phyloP scores from a whole-genome alignment of 306 rosid species.

The Datisca glomerata region DNA sequence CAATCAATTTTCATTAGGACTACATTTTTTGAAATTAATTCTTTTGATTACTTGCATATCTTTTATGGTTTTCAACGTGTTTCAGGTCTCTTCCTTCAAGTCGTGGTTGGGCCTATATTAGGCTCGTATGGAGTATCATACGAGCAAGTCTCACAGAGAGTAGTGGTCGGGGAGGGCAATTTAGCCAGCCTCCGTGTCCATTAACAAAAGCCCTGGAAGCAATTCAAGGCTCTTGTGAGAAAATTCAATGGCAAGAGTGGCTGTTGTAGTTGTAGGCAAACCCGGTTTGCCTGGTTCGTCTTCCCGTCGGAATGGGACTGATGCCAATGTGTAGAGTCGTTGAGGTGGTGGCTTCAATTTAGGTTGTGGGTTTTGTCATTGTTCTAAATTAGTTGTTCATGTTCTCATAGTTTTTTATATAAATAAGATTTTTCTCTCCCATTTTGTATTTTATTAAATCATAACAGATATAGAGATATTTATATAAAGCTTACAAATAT shows the following conservation, averaged over 20 bases:
- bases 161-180: conserved; percentile 41
- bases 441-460: too few relatives aligned
- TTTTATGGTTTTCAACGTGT: conserved; percentile 3
- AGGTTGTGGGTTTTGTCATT: too few relatives aligned
- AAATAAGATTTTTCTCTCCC: too few relatives aligned
- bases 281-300: conserved; percentile 91
- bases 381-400: too few relatives aligned
- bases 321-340: conserved; percentile 29
- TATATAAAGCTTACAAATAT: too few relatives aligned
- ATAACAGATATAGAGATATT: too few relatives aligned
- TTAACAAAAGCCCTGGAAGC: conserved; percentile 57
- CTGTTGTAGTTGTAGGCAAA: conserved; percentile 29
- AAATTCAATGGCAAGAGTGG: conserved; percentile 13
- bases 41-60: not conserved
- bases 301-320: conserved; percentile 89
- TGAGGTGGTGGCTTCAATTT: too few relatives aligned
- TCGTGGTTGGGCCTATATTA: conserved; percentile 75
- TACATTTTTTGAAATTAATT: too few relatives aligned
- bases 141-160: conserved; percentile 57
- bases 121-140: conserved; percentile 71
- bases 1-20: too few relatives aligned
- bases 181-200: conserved; percentile 22
- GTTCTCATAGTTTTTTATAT: too few relatives aligned
- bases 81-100: conserved; percentile 92
- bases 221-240: conserved; percentile 45